Base-by-base conservation (phyloP, 2,329 filamentous ascomycete genomes). In the Colletotrichum kahawae region DNA sequence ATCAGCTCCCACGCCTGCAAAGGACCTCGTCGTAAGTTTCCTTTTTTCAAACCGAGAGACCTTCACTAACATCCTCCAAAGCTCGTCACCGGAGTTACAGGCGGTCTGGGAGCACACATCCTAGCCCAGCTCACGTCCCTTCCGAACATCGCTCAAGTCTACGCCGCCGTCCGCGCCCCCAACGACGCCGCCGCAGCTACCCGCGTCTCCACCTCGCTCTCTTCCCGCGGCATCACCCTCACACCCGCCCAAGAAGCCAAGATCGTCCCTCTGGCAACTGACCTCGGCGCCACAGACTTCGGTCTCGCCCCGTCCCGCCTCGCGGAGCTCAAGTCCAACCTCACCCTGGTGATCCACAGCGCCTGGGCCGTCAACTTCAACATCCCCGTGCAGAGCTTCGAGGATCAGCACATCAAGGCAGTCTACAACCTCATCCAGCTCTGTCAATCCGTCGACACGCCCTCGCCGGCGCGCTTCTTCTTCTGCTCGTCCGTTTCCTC, bases 81-180 rank as follows among this genome's bases (percentile, higher is more conserved):
- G 81, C 77, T 92, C 13, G 81, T 93, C 12, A 93, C 92, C 2
- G 92, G 92, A 9, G 88, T 88, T 0, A 93, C 92, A 0, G 92
- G 92, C 1, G 90, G 89, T 7, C 83, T 93, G 0, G 92, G 92
- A 5, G 88, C 90, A 0, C 90, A 92, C 69, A 83, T 92, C 0
- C 84, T 92, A 4, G 88, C 90, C 1, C 88, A 92, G 16, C 85
- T 93, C 2, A 88, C 90, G 2, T 86, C 89, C 1, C 85, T 89
- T 89, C 1, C 86, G 88, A 90, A 91, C 38, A 86, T 94, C 16
- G 84, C 84, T 33, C 82, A 82, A 16, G 87, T 89, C n/a, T 85
- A 88, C 63, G 88, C 87, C 36, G 82, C 83, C 16, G 87, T 89
- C n/a, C 85, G 88, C 66, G 88, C 87, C 4, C 79, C 82, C 1